Evolutionary conservation across 495 filamentous ascomycete genomes (phyloP), one percentile per base, ranked within the genome.

Genomic region (Penicillium pulvis): DNA sequence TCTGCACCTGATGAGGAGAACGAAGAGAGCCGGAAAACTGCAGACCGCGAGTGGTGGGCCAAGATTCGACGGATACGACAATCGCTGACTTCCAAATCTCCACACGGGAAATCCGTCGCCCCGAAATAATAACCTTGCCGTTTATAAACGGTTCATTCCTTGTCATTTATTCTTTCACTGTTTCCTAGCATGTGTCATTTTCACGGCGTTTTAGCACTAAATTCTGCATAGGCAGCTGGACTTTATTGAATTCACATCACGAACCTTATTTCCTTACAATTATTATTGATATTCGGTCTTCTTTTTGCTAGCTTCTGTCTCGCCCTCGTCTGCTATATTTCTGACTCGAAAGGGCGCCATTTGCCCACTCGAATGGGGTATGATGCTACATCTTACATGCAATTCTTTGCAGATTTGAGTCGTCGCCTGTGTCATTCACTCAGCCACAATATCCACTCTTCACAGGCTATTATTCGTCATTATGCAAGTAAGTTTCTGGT

Each of bases 41-140:
- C 70, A 20, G 79, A 83, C 52, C 75, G 75, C 36, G 80, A 82
- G 62, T 76, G 80, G 74, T 82, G 79, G 80, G 70, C 78, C 0
- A 81, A 77, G 60, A 68, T 83, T 36, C 76, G 78, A 44, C 72
- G 76, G 20, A 71, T 83, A 65, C 73, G 75, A 67, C 76, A 80
- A 51, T 70, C 75, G 2, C 66, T 82, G 54, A 76, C 72, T 43
- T 66, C 80, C 7, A 81, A 77, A 46, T 69, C 72, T 2, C 73
- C 75, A 3, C 71, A 64, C 26, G 65, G 60, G 19, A 73, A 71
- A 23, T 49, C 70, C 14, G 55, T 14, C 33, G 31, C 35, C 2
- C 39, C 51, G 11, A 39, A 53, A 41, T 53, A 41, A 44, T 43
- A 16, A 2, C 33, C 17, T 47, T 20, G 24, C 9, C 9, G 0